Percentiles rank a stretch among this genome's conserved stretches.
phyloP scores from a whole-genome alignment of 2,329 filamentous ascomycete genomes.

The Colletotrichum chrysophilum region DNA sequence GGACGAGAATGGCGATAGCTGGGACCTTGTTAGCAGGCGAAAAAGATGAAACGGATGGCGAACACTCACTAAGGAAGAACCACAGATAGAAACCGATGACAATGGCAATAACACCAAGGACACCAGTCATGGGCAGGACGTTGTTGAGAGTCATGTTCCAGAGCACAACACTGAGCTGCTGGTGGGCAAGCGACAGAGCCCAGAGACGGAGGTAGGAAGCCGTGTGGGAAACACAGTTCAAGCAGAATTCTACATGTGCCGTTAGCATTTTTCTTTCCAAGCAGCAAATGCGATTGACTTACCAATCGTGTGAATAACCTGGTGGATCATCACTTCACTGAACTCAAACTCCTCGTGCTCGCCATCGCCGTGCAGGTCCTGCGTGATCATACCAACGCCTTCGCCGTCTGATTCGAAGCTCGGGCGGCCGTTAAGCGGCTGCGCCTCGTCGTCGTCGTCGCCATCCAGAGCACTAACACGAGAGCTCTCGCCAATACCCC shows the following conservation, averaged over 20 bases:
- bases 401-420: constrained; percentile 73
- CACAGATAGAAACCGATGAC: constrained; percentile 86
- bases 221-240: constrained; percentile 99
- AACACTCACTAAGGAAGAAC: constrained; percentile 74
- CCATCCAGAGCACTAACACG: constrained; percentile 89
- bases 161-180: constrained; percentile 93
- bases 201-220: constrained; percentile 98
- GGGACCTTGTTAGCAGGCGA: background rate
- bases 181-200: constrained; percentile 95
- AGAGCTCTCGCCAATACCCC: constrained; percentile 87
- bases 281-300: constrained; percentile 41
- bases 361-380: constrained; percentile 76
- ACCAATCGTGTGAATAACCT: constrained; percentile 98
- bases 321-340: constrained; percentile 96
- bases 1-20: constrained; percentile 72
- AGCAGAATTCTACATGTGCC: constrained; percentile 78
- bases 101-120: constrained; percentile 77
- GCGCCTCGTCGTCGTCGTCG: constrained; percentile 76
- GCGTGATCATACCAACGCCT: constrained; percentile 85
- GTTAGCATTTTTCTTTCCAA: constrained; percentile 31
- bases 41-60: background rate
- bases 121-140: constrained; percentile 71
- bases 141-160: constrained; percentile 94
- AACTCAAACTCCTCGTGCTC: constrained; percentile 98
- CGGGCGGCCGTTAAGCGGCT: constrained; percentile 64